Conservation (phyloP, 768 basidiomycete genomes). For the Tulasnella sp. region DNA sequence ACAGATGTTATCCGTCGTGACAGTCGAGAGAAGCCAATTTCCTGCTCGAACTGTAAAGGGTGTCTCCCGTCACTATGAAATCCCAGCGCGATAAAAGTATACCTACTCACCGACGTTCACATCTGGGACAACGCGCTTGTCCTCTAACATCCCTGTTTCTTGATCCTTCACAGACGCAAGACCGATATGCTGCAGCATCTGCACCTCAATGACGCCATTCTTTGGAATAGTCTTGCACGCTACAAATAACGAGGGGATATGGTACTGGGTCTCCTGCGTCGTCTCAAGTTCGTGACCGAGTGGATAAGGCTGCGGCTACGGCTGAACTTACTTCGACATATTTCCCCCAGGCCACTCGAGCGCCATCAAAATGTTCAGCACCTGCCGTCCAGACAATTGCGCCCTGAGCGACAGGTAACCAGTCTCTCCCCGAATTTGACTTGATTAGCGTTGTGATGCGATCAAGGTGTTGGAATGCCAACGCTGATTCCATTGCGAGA, state of each 20-base stretch:
- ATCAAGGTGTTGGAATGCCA: constrained; percentile 74
- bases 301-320: neutral
- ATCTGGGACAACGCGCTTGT: neutral
- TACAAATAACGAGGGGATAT: constrained; percentile 48
- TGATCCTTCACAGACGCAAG: neutral
- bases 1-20: neutral
- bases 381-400: constrained; percentile 70
- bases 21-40: neutral
- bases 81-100: no score
- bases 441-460: constrained; percentile 62
- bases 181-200: constrained; percentile 45
- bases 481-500: constrained; percentile 60
- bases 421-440: constrained; percentile 51
- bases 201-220: constrained; percentile 69
- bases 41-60: neutral
- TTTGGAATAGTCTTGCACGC: constrained; percentile 65
- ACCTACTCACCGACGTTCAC: neutral
- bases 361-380: constrained; percentile 39
- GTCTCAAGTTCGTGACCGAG: neutral
- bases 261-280: neutral
- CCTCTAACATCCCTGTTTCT: constrained; percentile 8
- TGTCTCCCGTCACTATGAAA: no score
- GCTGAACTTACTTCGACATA: constrained; percentile 31
- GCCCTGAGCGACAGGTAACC: constrained; percentile 60
- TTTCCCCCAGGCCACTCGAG: constrained; percentile 42